Evolutionary conservation across 2,329 filamentous ascomycete genomes (phyloP), one percentile per base, ranked within the genome.

Genomic region (Arthrobotrys iridis): DNA sequence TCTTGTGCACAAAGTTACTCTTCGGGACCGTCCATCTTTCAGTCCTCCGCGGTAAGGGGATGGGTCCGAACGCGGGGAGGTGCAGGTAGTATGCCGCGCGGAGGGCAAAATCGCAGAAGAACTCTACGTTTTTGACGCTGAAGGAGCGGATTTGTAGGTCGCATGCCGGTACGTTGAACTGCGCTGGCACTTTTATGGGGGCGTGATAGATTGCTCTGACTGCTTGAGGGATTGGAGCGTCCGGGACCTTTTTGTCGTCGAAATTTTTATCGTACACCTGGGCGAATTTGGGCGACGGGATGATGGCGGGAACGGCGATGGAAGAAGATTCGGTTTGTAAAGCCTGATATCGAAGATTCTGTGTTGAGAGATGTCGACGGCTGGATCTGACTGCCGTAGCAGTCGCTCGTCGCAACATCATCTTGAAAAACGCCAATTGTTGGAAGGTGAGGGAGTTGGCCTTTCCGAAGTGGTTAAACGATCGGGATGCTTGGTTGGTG

Each of bases 1-100:
- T 99, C 84, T 98, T 99, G 85, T 93, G 92, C 78, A 97, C 92
- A 85, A 99, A 99, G 82, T 92, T 91, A 80, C 88, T 88, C 80
- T 89, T 88, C 7, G 93, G 93, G 1, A 98, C 93, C 0, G 95
- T 98, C 95, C 95, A 99, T 79, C 93, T 88, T 85, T 99, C 92
- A 13, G 88, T 91, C 77, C 94, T 93, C 70, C 90, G 89, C 0
- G 95, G 95, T 15, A 99, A 85, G 8, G 94, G 93, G 4, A 95
- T 86, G 4, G 95, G 93, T 0, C 95, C 95, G 50, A 88, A 91
- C 1, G 93, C 93, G 7, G 93, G 91, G 1, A 99, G 89, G 15
- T 91, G 88, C 43, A 97, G 88, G 83, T 94, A 99, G 84, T 98
- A 99, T 66, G 95, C 95, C 2, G 93, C 93, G 78, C 95, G 91